A percentile compares a stretch with the other conserved stretches of the same genome.
Conservation (phyloP, 306 rosid genomes). For the Sindora glabra region DNA sequence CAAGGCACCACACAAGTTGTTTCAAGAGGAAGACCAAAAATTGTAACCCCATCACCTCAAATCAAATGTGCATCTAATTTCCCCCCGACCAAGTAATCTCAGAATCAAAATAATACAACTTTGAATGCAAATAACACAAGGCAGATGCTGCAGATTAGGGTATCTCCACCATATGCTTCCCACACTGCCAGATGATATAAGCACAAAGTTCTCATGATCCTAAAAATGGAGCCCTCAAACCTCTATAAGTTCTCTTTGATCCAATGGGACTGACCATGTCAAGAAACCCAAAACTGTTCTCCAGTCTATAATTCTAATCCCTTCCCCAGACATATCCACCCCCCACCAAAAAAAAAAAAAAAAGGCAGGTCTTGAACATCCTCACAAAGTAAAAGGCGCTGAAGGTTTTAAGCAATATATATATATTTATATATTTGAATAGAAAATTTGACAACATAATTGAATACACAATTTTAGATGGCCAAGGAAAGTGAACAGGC, state of each 20-base stretch:
- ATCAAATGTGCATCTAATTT: too few relatives aligned
- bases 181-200: too few relatives aligned
- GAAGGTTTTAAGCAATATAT: background rate
- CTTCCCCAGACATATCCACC: background rate
- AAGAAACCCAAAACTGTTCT: background rate
- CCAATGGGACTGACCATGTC: background rate
- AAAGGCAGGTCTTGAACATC: background rate
- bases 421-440: too few relatives aligned
- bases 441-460: too few relatives aligned
- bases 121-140: too few relatives aligned
- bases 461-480: background rate
- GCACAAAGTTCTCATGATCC: background rate
- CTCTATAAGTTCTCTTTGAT: background rate
- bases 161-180: too few relatives aligned
- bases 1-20: too few relatives aligned
- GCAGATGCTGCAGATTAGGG: too few relatives aligned
- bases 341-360: background rate
- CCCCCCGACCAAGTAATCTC: too few relatives aligned
- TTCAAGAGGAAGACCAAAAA: too few relatives aligned
- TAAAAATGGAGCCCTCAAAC: background rate
- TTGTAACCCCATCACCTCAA: too few relatives aligned
- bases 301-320: background rate
- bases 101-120: too few relatives aligned
- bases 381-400: background rate
- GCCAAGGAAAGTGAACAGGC: constrained; percentile 4